A percentile compares a stretch with the other conserved stretches of the same genome.
These are phyloP conservation scores for Gossypium anomalum DNA, from an alignment of 345 rosid genomes.

Conservation along the genomic window DNA sequence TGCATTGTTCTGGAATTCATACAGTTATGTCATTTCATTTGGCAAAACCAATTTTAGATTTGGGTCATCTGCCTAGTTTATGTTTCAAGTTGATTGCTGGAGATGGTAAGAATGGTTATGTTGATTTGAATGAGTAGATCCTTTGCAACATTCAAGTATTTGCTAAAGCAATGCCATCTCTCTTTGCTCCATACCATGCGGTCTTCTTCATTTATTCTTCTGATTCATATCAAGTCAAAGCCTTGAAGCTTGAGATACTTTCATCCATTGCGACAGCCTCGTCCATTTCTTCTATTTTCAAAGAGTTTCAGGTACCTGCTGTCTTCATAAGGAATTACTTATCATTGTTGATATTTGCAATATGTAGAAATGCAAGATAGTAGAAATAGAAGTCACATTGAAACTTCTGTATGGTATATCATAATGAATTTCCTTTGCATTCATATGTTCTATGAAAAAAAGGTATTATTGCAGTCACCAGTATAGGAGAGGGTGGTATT, in stretches of 20 bases:
- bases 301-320: constrained; percentile 74
- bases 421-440: too few relatives aligned
- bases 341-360: background rate
- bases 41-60: background rate
- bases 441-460: too few relatives aligned
- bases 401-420: too few relatives aligned
- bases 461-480: too few relatives aligned
- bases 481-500: too few relatives aligned
- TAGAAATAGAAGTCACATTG: background rate
- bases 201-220: constrained; percentile 70
- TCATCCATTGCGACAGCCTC: constrained; percentile 67
- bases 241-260: constrained; percentile 89
- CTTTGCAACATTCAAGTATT: constrained; percentile 83
- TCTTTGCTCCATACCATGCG: constrained; percentile 69
- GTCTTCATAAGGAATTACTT: background rate
- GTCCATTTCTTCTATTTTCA: constrained; percentile 62
- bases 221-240: constrained; percentile 74
- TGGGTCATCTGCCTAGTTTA: constrained; percentile 12
- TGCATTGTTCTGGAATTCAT: background rate
- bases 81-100: constrained; percentile 15
- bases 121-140: constrained; percentile 45
- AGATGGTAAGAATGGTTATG: constrained; percentile 16
- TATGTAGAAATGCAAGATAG: background rate
- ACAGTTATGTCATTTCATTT: background rate
- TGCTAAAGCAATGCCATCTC: constrained; percentile 74